Base-by-base conservation (phyloP, 441 rosid genomes). In the Rhodomyrtus psidioides region DNA sequence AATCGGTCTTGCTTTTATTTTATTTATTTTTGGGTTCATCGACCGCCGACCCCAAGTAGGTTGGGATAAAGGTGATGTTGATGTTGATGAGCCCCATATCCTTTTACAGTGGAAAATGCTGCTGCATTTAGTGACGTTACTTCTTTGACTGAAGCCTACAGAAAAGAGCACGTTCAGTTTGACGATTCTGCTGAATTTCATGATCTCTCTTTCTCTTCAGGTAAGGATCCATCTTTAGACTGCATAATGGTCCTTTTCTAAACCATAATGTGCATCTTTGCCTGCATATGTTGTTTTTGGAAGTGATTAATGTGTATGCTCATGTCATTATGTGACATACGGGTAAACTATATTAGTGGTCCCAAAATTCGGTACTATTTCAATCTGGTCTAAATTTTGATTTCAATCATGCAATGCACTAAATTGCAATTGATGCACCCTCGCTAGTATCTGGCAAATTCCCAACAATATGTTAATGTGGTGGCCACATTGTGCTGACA, bases 31-130 rank as follows among this genome's bases (percentile, higher is more conserved):
- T 34, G 34, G 34, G 34, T 2, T 34, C 34, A 34, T 34, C 34
- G 34, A 34, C 34, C 34, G 34, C 34, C 34, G 34, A 34, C 34
- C 34, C 4, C 34, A 34, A 34, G 3, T 34, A 34, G 34, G 34
- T 34, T 34, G 4, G 34, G 34, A 34, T 34, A 34, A 34, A 34
- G 34, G 34, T 34, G 34, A 34, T 34, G 34, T 34, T 34, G 34
- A 34, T 34, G 34, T 34, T 34, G 34, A 84, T 81, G 30, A 83
- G 82, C 83, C 54, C 15, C 49, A 39, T 87, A n/a, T 59, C 51
- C 53, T 84, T 60, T 81, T 26, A 59, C 91, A 86, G 87, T 54
- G 83, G 70, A 86, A 86, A 86, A 53, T 82, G 76, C 30, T 27
- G 53, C 74, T 60, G 42, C 44, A 62, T 70, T 83, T 83, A 76